These are phyloP conservation scores for Fusarium vanettenii DNA, from an alignment of 2,329 filamentous ascomycete genomes.

Conservation along the genomic window DNA sequence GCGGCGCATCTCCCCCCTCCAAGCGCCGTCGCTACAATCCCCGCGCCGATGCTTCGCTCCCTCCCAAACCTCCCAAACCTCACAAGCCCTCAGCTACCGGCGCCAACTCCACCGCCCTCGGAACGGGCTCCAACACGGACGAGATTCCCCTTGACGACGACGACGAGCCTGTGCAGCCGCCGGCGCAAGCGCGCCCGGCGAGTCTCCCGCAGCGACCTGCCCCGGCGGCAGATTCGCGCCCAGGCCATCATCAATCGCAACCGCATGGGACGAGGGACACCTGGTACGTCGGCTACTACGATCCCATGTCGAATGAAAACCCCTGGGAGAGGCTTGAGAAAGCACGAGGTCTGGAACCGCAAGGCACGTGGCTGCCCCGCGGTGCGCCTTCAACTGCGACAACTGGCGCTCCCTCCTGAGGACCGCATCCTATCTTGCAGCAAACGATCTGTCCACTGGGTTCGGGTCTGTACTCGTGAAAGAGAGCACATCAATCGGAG, in stretches of 20 bases:
- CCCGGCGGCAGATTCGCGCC: slow-evolving; percentile 3
- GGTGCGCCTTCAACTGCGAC: slow-evolving; percentile 4
- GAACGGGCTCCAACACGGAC: slow-evolving; percentile 51
- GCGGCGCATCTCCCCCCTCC: slow-evolving; percentile 62
- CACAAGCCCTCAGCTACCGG: slow-evolving; percentile 42
- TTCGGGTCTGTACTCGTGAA: neutral
- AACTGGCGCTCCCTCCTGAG: slow-evolving; percentile 25
- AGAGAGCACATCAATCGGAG: neutral
- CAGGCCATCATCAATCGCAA: slow-evolving; percentile 26
- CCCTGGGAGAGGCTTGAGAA: slow-evolving; percentile 74
- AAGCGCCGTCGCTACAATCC: slow-evolving; percentile 78
- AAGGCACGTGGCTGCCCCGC: slow-evolving; percentile 58
- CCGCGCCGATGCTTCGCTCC: slow-evolving; percentile 57
- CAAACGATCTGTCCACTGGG: neutral
- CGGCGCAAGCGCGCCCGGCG: slow-evolving; percentile 48
- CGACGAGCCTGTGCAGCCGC: slow-evolving; percentile 33
- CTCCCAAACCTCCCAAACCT: slow-evolving; percentile 42
- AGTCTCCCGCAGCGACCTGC: slow-evolving; percentile 49
- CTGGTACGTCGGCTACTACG: slow-evolving; percentile 77
- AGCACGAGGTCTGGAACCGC: slow-evolving; percentile 54
- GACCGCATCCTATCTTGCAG: neutral
- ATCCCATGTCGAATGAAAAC: slow-evolving; percentile 76
- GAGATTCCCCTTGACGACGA: slow-evolving; percentile 60
- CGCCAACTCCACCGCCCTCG: slow-evolving; percentile 53
- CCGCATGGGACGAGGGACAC: slow-evolving; percentile 40